Percentiles rank a stretch among this genome's conserved stretches.
phyloP scores from a whole-genome alignment of 768 basidiomycete genomes.

The Trametopsis cervina region DNA sequence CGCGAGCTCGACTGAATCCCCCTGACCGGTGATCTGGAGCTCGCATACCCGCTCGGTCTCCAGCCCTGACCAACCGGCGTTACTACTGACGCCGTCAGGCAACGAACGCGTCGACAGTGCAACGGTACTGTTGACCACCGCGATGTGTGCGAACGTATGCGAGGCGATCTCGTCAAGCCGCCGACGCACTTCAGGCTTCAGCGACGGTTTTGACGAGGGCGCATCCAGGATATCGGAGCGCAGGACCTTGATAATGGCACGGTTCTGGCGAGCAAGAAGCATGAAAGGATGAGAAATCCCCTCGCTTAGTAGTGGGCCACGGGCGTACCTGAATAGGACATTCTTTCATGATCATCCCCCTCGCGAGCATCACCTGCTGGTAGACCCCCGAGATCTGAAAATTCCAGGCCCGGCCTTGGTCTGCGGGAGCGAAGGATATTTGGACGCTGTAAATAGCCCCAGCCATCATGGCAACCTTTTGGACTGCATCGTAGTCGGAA shows the following conservation, averaged over 20 bases:
- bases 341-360: slow-evolving; percentile 85
- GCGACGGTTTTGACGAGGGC: slow-evolving; percentile 64
- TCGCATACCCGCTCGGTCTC: slow-evolving; percentile 95
- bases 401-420: slow-evolving; percentile 74
- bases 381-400: slow-evolving; percentile 88
- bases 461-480: slow-evolving; percentile 67
- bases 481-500: slow-evolving; percentile 65
- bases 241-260: slow-evolving; percentile 81
- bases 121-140: slow-evolving; percentile 83
- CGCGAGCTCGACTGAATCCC: slow-evolving; percentile 87
- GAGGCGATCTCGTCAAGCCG: slow-evolving; percentile 92
- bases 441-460: slow-evolving; percentile 79
- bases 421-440: slow-evolving; percentile 69
- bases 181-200: slow-evolving; percentile 77
- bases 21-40: slow-evolving; percentile 81
- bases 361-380: slow-evolving; percentile 86
- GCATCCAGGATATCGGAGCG: slow-evolving; percentile 92
- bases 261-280: slow-evolving; percentile 44
- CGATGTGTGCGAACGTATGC: slow-evolving; percentile 88
- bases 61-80: slow-evolving; percentile 80
- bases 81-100: slow-evolving; percentile 69
- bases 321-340: slow-evolving; percentile 71
- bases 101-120: slow-evolving; percentile 69
- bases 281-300: slow-evolving; percentile 11
- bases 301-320: neutral